A percentile compares a stretch with the other conserved stretches of the same genome.
phyloP scores from a whole-genome alignment of 352 stramenopile species.

The Blastocystis hominis region DNA sequence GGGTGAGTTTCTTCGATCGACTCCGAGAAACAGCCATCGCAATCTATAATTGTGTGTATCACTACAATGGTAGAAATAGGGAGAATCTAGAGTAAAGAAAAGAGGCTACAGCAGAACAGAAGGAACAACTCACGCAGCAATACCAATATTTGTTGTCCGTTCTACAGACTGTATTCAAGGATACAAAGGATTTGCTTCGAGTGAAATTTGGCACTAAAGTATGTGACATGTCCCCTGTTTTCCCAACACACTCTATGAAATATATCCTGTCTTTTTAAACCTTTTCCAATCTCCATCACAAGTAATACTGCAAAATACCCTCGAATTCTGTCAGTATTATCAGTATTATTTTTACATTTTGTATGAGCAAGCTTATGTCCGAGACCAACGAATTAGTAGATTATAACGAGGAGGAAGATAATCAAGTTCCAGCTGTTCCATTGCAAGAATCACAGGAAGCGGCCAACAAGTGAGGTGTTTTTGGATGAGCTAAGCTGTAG shows the following conservation, averaged over 20 bases:
- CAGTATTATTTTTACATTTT: neutral
- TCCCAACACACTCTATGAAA: neutral
- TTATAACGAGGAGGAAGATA: conserved; percentile 57
- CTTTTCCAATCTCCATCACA: no score
- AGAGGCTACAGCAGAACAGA: neutral
- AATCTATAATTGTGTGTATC: neutral
- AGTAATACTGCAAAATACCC: no score
- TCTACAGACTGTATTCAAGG: neutral
- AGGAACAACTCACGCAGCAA: neutral
- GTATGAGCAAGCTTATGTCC: neutral
- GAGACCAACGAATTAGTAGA: conserved; percentile 43
- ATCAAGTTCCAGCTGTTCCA: neutral
- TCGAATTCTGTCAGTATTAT: no score
- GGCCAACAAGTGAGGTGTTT: neutral
- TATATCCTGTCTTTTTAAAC: neutral
- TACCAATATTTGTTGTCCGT: neutral
- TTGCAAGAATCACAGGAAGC: neutral
- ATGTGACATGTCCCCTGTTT: neutral
- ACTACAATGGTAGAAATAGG: neutral
- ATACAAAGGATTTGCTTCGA: neutral
- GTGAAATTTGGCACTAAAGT: neutral
- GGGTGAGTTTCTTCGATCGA: neutral
- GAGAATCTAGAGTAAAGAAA: neutral
- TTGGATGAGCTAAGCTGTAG: conserved; percentile 63
- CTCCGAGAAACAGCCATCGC: neutral